These are phyloP conservation scores for Cyanophora paradoxa DNA, from an alignment of 78 protist genomes.

Conservation along the genomic window DNA sequence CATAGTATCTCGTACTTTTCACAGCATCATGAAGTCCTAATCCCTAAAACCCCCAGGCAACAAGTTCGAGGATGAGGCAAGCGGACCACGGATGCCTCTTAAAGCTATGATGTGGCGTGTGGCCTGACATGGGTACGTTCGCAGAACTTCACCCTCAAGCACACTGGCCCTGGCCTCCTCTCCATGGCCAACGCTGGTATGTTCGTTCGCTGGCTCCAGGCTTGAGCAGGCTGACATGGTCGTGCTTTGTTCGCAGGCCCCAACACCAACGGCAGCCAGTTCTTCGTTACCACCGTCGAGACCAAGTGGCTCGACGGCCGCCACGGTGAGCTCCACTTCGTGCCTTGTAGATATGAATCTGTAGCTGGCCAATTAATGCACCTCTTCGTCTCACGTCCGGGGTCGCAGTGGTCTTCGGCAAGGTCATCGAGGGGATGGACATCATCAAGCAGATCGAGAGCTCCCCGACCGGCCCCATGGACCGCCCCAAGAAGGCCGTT, in stretches of 20 bases:
- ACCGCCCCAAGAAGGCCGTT: conserved; percentile 4
- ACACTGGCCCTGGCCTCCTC: conserved; percentile 30
- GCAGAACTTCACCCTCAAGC: conserved; percentile 37
- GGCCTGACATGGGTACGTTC: no score
- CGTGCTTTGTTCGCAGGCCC: no score
- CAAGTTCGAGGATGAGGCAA: no score
- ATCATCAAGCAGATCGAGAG: conserved; percentile 14
- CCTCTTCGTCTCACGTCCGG: no score
- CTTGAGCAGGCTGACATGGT: no score
- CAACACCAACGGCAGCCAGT: conserved; percentile 76
- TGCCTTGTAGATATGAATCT: no score
- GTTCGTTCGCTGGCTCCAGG: no score
- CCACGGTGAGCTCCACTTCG: no score
- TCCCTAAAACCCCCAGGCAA: no score
- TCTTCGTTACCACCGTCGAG: conserved; percentile 65
- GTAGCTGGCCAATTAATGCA: no score
- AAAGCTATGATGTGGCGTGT: conserved; percentile 2
- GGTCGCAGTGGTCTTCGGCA: conserved; percentile 78
- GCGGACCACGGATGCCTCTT: conserved; percentile 20
- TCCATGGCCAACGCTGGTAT: conserved; percentile 66
- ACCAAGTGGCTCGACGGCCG: conserved; percentile 62
- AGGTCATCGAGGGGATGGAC: conserved; percentile 31
- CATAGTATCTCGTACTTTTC: no score
- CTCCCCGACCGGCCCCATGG: background rate
- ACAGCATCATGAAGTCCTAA: no score